Evolutionary conservation across 129 eudicot genomes (phyloP), one percentile per base, ranked within the genome.

Genomic region (Escallonia rubra): DNA sequence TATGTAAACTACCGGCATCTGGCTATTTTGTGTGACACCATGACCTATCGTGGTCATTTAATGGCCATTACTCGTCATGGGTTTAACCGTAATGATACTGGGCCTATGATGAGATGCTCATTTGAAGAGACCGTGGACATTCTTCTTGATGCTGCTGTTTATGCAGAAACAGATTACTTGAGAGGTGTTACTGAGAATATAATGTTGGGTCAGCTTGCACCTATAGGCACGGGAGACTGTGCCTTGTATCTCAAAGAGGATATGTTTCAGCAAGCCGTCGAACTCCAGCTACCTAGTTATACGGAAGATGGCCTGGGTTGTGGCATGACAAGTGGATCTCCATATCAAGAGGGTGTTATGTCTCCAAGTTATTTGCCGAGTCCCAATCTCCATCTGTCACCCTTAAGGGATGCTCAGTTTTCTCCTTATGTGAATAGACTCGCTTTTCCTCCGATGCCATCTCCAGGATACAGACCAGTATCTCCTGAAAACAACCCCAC

Each of bases 51-150:
- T 49, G 88, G 88, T 54, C 88, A 83, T 60, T 57, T 83, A 45
- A 83, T 79, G 88, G 84, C 88, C 66, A 83, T 83, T 34, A 83
- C 88, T 40, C 88, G 88, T 43, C 88, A 83, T 16, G 88, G 88
- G 8, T 75, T 83, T 56, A 83, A 83, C 61, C 79, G 84, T 7
- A 83, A 83, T 45, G 84, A 79, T 49, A 83, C 88, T 16, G 88
- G 88, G 41, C 81, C 84, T 23, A 57, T 83, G 84, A 83, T 83
- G 88, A 71, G 84, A 55, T 83, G 88, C 79, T 83, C 88, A 8
- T 83, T 83, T 69, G 88, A 83, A 56, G 88, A 83, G 57, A 83
- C 88, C 2, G 84, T 75, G 54, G 84, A 79, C 57, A 83, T 83
- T 64, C 88, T 83, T 34, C 81, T 79, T 41, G 88, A 83, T 72